Evolutionary conservation across 1,284 basidiomycete genomes (phyloP).

Genomic region (Cryptococcus wingfieldii): DNA sequence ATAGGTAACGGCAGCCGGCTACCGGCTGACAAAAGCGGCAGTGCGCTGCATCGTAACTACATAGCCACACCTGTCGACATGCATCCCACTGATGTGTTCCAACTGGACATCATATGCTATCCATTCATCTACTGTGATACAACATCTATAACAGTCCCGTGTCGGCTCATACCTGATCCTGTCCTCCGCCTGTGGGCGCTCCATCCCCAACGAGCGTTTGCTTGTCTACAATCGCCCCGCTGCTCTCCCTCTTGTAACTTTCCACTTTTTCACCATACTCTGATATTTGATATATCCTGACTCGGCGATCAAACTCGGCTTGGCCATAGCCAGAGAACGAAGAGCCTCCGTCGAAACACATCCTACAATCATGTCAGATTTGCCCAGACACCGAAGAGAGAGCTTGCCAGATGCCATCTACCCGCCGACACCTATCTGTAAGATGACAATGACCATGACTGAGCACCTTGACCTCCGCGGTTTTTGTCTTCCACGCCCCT

Average conservation of each 20-base stretch:
- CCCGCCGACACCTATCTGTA: slow-evolving; percentile 80
- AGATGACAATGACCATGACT: slow-evolving; percentile 84
- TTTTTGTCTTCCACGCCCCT: slow-evolving; percentile 46
- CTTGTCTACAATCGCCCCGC: slow-evolving; percentile 64
- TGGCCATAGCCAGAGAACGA: slow-evolving; percentile 82
- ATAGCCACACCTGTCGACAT: no score
- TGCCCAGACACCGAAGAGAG: neutral
- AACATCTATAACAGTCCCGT: neutral
- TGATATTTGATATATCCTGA: slow-evolving; percentile 76
- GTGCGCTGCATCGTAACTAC: no score
- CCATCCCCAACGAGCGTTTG: slow-evolving; percentile 41
- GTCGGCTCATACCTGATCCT: slow-evolving; percentile 12
- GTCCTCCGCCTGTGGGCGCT: slow-evolving; percentile 26
- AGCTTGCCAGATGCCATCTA: slow-evolving; percentile 71
- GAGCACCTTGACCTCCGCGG: slow-evolving; percentile 55
- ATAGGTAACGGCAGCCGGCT: no score
- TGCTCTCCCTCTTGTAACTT: slow-evolving; percentile 82
- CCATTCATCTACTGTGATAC: no score
- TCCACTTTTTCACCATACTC: slow-evolving; percentile 83
- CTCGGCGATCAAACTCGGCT: slow-evolving; percentile 79
- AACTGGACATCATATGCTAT: no score
- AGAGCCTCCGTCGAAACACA: slow-evolving; percentile 91
- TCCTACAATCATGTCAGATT: slow-evolving; percentile 20
- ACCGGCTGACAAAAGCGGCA: no score
- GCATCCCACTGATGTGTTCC: no score